Evolutionary conservation across 176 grass and related monocot genomes (phyloP).

Genomic region (Zea mays): Zm-B73-REFERENCE-NAM-5.0 NC_050105.1:69050001-69050500

Average conservation of each 20-base stretch:
- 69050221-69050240: neutral
- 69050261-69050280: neutral
- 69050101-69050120: neutral
- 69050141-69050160: neutral
- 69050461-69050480: neutral
- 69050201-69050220: neutral
- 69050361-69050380: neutral
- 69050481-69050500: neutral
- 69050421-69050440: neutral
- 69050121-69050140: neutral
- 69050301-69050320: neutral
- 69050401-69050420: neutral
- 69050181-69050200: neutral
- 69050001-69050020: neutral
- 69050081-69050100: neutral
- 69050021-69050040: conserved; percentile 2
- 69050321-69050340: neutral
- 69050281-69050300: neutral
- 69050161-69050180: neutral
- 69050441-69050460: neutral
- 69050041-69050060: neutral
- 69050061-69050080: neutral
- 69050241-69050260: neutral
- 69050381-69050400: neutral
- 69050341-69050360: neutral